Base-by-base conservation (phyloP, 495 filamentous ascomycete genomes). In the Lepraria neglecta region DNA sequence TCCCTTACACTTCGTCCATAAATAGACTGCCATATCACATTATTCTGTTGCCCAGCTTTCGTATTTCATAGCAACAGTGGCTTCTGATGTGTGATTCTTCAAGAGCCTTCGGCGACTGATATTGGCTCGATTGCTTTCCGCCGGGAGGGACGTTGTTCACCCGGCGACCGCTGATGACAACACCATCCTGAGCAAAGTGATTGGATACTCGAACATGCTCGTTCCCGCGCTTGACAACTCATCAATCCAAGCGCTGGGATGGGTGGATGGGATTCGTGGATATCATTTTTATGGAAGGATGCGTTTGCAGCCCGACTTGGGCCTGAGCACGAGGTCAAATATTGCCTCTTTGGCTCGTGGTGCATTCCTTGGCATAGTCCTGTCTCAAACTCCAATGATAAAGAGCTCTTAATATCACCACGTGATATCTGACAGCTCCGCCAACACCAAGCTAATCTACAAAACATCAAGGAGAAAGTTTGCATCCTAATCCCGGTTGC, bases 211-310 rank as follows among this genome's bases (percentile, higher is more conserved):
- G 24, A 59, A 47, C 38, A 52, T 46, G 38, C 42, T 33, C 38
- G 52, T 31, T 54, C 60, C 42, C 38, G 56, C 60, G 61, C 60
- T 63, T 66, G 64, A 66, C 64, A 66, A 45, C 64, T 66, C 60
- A 63, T 63, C 60, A 59, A 42, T 27, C 30, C 51, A 56, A 58
- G 61, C 44, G 56, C 55, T 54, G 51, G 19, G 31, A 14, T 35
- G 28, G 31, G 17, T 54, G 51, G 30, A 38, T 38, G 15, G 51
- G 51, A 54, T 54, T 54, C 51, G 51, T 19, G 51, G 51, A n/a
- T 54, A 19, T 38, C 44, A 35, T 24, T 46, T 35, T 9, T 30
- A 28, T 48, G 28, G 15, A 15, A n/a, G 46, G 28, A 50, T 45
- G 27, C 15, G 24, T 50, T 38, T 51, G 42, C 12, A 35, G 28